Percentiles rank a stretch among this genome's conserved stretches.
Conservation (phyloP, 108 stramenopile genomes). For the Nitzschia sp. region DNA sequence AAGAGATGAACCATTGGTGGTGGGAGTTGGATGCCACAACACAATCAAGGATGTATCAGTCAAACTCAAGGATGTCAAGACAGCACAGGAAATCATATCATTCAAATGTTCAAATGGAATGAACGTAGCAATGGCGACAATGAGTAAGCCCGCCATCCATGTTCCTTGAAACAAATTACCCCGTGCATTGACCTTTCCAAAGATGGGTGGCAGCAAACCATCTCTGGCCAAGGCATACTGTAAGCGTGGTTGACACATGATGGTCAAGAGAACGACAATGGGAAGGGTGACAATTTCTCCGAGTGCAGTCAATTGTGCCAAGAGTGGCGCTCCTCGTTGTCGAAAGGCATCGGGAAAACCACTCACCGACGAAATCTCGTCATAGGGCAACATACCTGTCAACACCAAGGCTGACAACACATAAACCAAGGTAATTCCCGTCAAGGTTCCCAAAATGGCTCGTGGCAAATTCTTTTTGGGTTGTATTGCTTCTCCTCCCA, state of each 20-base stretch:
- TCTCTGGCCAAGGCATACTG: slow-evolving; percentile 83
- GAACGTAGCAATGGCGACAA: slow-evolving; percentile 77
- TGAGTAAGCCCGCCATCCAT: slow-evolving; percentile 62
- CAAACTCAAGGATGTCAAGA: slow-evolving; percentile 63
- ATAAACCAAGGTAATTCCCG: slow-evolving; percentile 68
- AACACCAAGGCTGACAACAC: slow-evolving; percentile 70
- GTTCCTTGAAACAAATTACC: slow-evolving; percentile 76
- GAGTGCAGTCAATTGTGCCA: slow-evolving; percentile 51
- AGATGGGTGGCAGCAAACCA: slow-evolving; percentile 81
- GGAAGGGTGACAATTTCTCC: slow-evolving; percentile 90
- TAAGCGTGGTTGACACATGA: slow-evolving; percentile 87
- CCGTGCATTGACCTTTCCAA: slow-evolving; percentile 57
- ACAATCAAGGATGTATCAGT: slow-evolving; percentile 59
- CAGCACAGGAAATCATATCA: slow-evolving; percentile 81
- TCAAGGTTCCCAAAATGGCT: slow-evolving; percentile 72
- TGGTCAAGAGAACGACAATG: slow-evolving; percentile 83
- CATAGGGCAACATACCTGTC: slow-evolving; percentile 72
- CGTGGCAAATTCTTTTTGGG: slow-evolving; percentile 72
- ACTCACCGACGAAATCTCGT: slow-evolving; percentile 54
- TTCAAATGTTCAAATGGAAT: slow-evolving; percentile 78
- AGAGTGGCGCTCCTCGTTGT: slow-evolving; percentile 48
- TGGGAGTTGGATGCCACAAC: background rate
- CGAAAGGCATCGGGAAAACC: slow-evolving; percentile 78
- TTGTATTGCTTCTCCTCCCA: slow-evolving; percentile 83
- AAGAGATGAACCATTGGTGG: background rate